Conservation (phyloP, 2,329 filamentous ascomycete genomes). For the Sclerotinia minor region DNA sequence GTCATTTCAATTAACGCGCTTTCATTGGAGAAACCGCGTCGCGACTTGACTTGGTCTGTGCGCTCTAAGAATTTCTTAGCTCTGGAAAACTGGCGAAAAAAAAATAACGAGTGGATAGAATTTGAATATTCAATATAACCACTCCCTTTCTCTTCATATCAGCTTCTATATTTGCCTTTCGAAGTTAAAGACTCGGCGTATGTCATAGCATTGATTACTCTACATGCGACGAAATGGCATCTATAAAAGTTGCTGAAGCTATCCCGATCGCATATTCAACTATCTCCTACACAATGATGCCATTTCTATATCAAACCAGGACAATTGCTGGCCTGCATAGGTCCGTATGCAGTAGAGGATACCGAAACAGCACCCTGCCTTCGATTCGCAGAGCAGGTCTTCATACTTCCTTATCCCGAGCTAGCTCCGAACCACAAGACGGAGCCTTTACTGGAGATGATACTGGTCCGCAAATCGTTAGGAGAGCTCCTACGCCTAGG, state of each 20-base stretch:
- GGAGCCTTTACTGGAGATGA: background rate
- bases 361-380: background rate
- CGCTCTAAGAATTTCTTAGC: background rate
- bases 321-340: constrained; percentile 49
- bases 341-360: constrained; percentile 12
- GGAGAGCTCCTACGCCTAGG: background rate
- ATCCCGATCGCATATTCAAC: constrained; percentile 23
- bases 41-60: constrained; percentile 16
- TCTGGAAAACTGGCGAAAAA: constrained; percentile 11
- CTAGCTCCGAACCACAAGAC: background rate
- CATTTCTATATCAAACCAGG: constrained; percentile 72
- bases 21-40: constrained; percentile 5
- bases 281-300: constrained; percentile 49
- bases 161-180: background rate
- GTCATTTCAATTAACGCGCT: constrained; percentile 22
- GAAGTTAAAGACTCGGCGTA: background rate
- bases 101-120: background rate
- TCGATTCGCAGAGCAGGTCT: constrained; percentile 1
- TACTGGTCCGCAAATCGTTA: background rate
- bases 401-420: constrained; percentile 19
- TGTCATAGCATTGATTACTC: background rate
- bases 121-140: background rate
- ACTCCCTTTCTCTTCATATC: background rate
- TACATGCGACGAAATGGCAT: constrained; percentile 20
- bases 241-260: constrained; percentile 24